phyloP scores from a whole-genome alignment of 2,329 filamentous ascomycete genomes.

The Alternaria angustiovoidea region DNA sequence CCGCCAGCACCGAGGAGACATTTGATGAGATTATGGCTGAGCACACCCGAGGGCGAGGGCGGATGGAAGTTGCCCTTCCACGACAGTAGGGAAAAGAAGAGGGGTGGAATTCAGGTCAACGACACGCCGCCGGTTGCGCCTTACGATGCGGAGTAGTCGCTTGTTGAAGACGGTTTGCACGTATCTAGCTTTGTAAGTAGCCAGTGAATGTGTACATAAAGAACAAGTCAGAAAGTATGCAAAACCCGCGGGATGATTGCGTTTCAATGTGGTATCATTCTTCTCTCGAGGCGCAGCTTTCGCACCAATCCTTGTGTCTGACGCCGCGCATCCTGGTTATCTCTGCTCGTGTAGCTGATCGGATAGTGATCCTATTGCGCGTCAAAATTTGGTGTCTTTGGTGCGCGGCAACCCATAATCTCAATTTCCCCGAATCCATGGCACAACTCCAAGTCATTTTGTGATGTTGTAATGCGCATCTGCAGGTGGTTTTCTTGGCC shows the following conservation, averaged over 20 bases:
- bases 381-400: slow-evolving; percentile 28
- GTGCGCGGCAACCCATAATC: slow-evolving; percentile 26
- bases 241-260: neutral
- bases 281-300: slow-evolving; percentile 28
- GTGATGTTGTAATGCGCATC: slow-evolving; percentile 8
- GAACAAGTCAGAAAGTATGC: neutral
- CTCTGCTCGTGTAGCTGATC: slow-evolving; percentile 17
- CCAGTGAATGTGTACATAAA: neutral
- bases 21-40: slow-evolving; percentile 83
- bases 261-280: slow-evolving; percentile 37
- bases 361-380: slow-evolving; percentile 26
- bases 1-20: slow-evolving; percentile 76
- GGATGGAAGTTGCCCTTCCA: slow-evolving; percentile 86
- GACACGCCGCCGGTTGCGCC: slow-evolving; percentile 77
- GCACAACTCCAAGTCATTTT: slow-evolving; percentile 6
- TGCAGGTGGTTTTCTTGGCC: slow-evolving; percentile 1
- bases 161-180: neutral
- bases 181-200: slow-evolving; percentile 3
- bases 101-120: slow-evolving; percentile 88
- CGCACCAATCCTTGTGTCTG: slow-evolving; percentile 26
- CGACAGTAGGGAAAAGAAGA: slow-evolving; percentile 83
- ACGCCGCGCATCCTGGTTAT: slow-evolving; percentile 30
- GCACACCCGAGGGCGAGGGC: slow-evolving; percentile 81
- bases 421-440: slow-evolving; percentile 15
- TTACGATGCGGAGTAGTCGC: slow-evolving; percentile 74